These are phyloP conservation scores for Platanus orientalis DNA, from an alignment of 164 flowering plant genomes.

Conservation along the genomic window DNA sequence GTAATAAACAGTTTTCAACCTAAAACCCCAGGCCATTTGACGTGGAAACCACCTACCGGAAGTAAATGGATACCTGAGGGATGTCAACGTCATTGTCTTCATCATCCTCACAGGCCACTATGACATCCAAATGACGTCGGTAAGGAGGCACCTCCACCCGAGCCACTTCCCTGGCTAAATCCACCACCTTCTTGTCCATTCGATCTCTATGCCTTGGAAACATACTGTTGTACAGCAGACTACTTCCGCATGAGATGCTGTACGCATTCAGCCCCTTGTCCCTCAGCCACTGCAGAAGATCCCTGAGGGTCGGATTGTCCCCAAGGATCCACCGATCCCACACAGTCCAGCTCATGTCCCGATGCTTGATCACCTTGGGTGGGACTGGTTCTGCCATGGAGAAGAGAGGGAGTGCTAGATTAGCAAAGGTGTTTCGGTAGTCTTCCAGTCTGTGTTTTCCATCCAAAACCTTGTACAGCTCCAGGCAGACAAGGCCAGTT, in stretches of 20 bases:
- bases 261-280: constrained; percentile 73
- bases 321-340: constrained; percentile 83
- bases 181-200: constrained; percentile 61
- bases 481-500: constrained; percentile 86
- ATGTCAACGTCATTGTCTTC: too few relatives aligned
- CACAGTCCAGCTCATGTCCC: constrained; percentile 76
- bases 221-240: constrained; percentile 76
- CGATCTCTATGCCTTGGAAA: constrained; percentile 65
- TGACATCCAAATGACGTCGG: constrained; percentile 65
- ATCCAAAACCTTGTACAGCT: constrained; percentile 73
- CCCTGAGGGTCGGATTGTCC: constrained; percentile 61
- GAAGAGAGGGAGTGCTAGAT: constrained; percentile 77
- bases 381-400: constrained; percentile 91
- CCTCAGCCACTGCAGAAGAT: constrained; percentile 66
- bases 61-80: too few relatives aligned
- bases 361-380: constrained; percentile 76
- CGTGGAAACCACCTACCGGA: too few relatives aligned
- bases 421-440: constrained; percentile 81
- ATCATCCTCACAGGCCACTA: constrained; percentile 59
- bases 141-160: constrained; percentile 56
- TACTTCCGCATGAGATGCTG: constrained; percentile 80
- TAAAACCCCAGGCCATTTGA: too few relatives aligned
- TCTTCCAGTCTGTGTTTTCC: constrained; percentile 75
- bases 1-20: too few relatives aligned
- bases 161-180: constrained; percentile 69